Evolutionary conservation across 495 filamentous ascomycete species (phyloP).

Genomic region (Hamigera avellanea): DNA sequence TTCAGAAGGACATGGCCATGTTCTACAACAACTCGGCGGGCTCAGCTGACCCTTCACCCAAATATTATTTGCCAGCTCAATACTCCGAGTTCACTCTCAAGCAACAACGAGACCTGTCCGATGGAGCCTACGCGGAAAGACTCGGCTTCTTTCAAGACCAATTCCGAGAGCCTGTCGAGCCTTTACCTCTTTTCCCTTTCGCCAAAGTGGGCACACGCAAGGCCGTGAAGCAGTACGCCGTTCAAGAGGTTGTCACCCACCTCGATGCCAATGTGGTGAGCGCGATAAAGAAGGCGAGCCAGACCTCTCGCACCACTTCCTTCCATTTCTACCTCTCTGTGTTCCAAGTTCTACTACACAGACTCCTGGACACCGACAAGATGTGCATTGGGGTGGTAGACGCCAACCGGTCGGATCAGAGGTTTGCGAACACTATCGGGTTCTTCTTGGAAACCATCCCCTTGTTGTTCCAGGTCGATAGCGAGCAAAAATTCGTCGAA

Average conservation of each 20-base stretch:
- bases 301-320: slow-evolving; percentile 1
- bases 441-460: slow-evolving; percentile 14
- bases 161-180: too few relatives aligned
- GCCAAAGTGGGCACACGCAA: too few relatives aligned
- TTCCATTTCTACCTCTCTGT: slow-evolving; percentile 24
- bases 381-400: slow-evolving; percentile 17
- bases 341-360: slow-evolving; percentile 12
- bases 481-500: slow-evolving; percentile 1
- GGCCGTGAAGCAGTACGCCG: too few relatives aligned
- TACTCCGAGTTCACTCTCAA: too few relatives aligned
- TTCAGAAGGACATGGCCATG: slow-evolving; percentile 8
- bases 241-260: too few relatives aligned
- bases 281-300: slow-evolving; percentile 1
- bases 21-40: too few relatives aligned
- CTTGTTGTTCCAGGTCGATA: slow-evolving; percentile 15
- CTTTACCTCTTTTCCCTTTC: too few relatives aligned
- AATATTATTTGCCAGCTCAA: too few relatives aligned
- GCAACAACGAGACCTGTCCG: too few relatives aligned
- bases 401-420: background rate
- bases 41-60: too few relatives aligned
- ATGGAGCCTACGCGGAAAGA: too few relatives aligned
- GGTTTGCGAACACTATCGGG: slow-evolving; percentile 7
- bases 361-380: slow-evolving; percentile 9
- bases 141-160: too few relatives aligned
- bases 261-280: background rate